These are phyloP conservation scores for Backusella circina DNA, from an alignment of 192 early-diverging fungal species.

Conservation along the genomic window DNA sequence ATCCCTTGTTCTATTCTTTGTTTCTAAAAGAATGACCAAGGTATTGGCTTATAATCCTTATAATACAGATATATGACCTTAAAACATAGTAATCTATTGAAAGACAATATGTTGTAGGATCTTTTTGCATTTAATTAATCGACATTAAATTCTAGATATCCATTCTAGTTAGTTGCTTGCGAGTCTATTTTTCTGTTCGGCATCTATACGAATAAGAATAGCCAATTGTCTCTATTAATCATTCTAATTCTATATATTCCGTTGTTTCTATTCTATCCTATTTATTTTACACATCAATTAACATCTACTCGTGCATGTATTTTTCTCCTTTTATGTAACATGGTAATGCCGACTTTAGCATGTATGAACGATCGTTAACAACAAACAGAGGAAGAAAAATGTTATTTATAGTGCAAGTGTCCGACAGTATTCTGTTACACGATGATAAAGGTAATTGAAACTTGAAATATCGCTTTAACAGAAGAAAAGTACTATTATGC, in stretches of 20 bases:
- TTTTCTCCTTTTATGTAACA: not conserved
- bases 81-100: not conserved
- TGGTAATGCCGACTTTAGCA: not conserved
- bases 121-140: not conserved
- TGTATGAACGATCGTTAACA: not conserved
- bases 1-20: not conserved
- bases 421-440: not conserved
- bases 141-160: not conserved
- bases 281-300: not conserved
- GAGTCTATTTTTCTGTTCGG: too few species aligned
- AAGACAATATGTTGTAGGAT: not conserved
- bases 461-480: not conserved
- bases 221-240: not conserved
- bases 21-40: too few species aligned
- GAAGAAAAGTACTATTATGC: not conserved
- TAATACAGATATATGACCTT: not conserved
- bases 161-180: not conserved
- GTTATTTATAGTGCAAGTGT: not conserved
- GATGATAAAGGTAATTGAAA: not conserved
- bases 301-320: too few species aligned
- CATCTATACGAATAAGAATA: not conserved
- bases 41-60: not conserved
- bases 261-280: not conserved
- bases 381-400: not conserved
- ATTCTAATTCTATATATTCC: not conserved